Evolutionary conservation across 2,329 filamentous ascomycete genomes (phyloP), one percentile per base, ranked within the genome.

Genomic region (Fonsecaea multimorphosa): DNA sequence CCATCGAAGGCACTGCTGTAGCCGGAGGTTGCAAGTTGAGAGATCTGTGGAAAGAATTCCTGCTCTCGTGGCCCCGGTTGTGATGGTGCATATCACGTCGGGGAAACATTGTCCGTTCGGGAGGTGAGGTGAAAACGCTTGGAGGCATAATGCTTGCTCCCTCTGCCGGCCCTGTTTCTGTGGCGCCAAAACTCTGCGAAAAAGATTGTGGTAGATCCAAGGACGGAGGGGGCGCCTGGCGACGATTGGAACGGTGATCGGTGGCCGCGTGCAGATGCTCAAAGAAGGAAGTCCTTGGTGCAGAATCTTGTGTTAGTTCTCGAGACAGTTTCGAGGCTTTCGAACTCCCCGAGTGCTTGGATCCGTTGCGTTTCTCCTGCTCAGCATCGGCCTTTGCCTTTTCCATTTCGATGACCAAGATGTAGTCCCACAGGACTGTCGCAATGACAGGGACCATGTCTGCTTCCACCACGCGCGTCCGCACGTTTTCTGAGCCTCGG

Each of bases 381-480:
- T 96, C 95, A 61, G 87, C 86, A 75, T 97, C 93, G 32, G 89
- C 89, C 80, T 92, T 91, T 76, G 95, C 92, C 68, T 92, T 90
- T 76, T 91, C 92, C 78, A 93, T 94, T 73, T 98, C 94, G 70
- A 97, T 89, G 66, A 97, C 92, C 76, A 96, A 93, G 81, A 97
- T 94, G 80, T 99, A 99, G 79, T 98, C 98, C 80, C 97, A 93
- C 67, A 99, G 87, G 61, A 99, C 97, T 55, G 95, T 98, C 62
- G 95, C 95, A 74, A 99, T 97, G 73, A 99, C 95, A 1, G 95
- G 95, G 3, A 99, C 95, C 91, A 99, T 97, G 79, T 99, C 95
- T 69, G 95, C 95, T 81, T 99, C 95, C 59, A 99, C 95, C 2
- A 99, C 94, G 71, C 95, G 87, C 64, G 95, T 98, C 72, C 95